Evolutionary conservation across 768 basidiomycete species (phyloP).

Genomic region (Leccinum ochraceum): DNA sequence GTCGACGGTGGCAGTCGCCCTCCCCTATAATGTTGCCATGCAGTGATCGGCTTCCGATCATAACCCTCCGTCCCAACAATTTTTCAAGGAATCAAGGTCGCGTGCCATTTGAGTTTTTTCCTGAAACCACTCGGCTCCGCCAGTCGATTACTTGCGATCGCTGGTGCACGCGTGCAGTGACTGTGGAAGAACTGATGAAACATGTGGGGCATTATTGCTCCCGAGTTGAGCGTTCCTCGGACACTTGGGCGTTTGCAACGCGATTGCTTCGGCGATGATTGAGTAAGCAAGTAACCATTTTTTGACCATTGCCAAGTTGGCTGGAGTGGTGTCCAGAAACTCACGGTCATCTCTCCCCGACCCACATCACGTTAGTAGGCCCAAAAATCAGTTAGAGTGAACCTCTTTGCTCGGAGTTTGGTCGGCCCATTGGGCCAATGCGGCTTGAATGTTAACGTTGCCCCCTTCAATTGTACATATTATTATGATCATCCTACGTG

Average conservation of each 20-base stretch:
- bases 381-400: too few relatives aligned
- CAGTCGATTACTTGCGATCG: neutral
- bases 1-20: conserved; percentile 3
- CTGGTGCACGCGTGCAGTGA: neutral
- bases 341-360: neutral
- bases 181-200: neutral
- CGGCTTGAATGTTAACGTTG: neutral
- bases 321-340: too few relatives aligned
- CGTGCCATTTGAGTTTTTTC: neutral
- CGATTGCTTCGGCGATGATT: neutral
- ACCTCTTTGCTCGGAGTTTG: neutral
- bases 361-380: neutral
- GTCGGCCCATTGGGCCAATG: neutral
- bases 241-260: neutral
- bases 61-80: neutral
- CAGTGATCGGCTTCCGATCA: conserved; percentile 8
- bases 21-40: conserved; percentile 8
- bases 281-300: neutral
- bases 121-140: neutral
- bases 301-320: neutral
- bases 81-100: neutral
- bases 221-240: neutral
- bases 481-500: neutral
- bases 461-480: neutral
- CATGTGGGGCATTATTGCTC: neutral